Conservation (phyloP, 148 eudicot genomes). For the Pouteria glomerata region DNA sequence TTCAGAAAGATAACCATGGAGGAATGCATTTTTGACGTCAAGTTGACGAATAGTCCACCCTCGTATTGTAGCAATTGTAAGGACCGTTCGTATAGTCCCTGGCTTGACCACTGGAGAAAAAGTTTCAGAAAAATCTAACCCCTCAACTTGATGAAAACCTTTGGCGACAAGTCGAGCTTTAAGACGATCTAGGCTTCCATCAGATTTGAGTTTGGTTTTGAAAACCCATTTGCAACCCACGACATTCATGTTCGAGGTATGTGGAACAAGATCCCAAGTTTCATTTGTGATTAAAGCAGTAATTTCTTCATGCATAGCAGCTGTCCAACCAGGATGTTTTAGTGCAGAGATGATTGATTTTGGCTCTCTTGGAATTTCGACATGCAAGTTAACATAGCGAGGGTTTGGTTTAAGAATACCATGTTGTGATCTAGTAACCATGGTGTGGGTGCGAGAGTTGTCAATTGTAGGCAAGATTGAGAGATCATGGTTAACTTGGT, state of each 20-base stretch:
- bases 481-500: neutral
- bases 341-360: neutral
- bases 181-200: too few species aligned
- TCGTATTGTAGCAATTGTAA: too few species aligned
- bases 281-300: neutral
- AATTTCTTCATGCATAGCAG: neutral
- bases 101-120: too few species aligned
- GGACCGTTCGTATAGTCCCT: too few species aligned
- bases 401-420: neutral
- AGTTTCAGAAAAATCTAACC: too few species aligned
- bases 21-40: too few species aligned
- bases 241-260: neutral
- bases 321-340: neutral
- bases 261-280: neutral
- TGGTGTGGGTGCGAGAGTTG: neutral
- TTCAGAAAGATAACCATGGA: too few species aligned
- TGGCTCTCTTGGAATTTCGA: neutral
- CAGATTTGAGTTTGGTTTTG: too few species aligned
- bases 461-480: neutral
- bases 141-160: too few species aligned
- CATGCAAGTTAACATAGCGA: neutral
- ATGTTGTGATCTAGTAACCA: neutral
- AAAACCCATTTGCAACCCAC: too few species aligned
- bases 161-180: too few species aligned
- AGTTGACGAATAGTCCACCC: too few species aligned